Percentiles rank a stretch among this genome's conserved stretches.
phyloP scores from a whole-genome alignment of 306 rosid genomes.

The Biancaea sappan region DNA sequence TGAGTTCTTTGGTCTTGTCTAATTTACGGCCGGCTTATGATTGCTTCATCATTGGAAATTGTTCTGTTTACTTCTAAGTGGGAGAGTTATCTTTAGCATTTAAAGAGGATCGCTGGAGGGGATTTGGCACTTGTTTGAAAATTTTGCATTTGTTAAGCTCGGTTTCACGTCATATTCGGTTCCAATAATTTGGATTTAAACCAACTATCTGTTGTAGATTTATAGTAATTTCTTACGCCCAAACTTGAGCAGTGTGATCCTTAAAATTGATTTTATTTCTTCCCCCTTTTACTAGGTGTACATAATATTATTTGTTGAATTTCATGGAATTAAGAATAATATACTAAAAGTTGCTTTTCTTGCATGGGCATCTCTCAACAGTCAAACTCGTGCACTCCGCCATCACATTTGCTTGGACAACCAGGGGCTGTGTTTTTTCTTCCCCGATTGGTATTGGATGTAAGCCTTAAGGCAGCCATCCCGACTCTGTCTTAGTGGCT shows the following conservation, averaged over 20 bases:
- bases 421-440: neutral
- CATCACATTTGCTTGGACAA: neutral
- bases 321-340: neutral
- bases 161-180: neutral
- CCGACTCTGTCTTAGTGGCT: constrained; percentile 14
- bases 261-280: neutral
- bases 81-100: neutral
- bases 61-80: neutral
- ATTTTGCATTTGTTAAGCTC: neutral
- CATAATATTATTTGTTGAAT: neutral
- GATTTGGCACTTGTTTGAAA: neutral
- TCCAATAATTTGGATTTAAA: neutral
- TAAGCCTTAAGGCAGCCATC: neutral
- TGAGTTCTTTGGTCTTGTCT: constrained; percentile 16
- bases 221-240: neutral
- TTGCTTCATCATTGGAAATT: neutral
- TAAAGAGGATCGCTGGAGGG: neutral
- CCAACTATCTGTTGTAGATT: neutral
- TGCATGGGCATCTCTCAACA: constrained; percentile 16
- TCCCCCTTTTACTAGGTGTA: neutral
- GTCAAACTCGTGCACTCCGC: neutral
- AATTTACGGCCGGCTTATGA: neutral
- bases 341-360: neutral
- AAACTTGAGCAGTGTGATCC: neutral
- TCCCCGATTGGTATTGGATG: constrained; percentile 14